Evolutionary conservation across 192 early-diverging fungal genomes (phyloP).

Genomic region (Rhizophagus sp.): DNA sequence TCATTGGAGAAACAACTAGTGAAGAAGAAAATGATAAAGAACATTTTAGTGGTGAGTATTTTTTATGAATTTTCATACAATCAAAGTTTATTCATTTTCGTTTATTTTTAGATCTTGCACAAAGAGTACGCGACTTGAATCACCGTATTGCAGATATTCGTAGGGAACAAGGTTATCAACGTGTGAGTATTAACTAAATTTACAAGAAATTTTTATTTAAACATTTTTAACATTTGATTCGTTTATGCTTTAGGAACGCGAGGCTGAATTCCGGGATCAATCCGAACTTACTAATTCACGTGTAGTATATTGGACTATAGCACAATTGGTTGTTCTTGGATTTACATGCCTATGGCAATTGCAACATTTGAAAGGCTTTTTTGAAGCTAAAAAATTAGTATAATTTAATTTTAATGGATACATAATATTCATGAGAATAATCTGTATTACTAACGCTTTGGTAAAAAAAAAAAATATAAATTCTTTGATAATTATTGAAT

Average conservation of each 20-base stretch:
- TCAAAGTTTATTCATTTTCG: not conserved
- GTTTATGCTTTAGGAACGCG: slow-evolving; percentile 65
- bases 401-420: slow-evolving; percentile 35
- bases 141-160: slow-evolving; percentile 78
- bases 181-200: slow-evolving; percentile 51
- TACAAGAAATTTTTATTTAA: not conserved
- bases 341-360: slow-evolving; percentile 86
- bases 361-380: slow-evolving; percentile 81
- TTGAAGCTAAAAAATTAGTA: slow-evolving; percentile 90
- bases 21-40: slow-evolving; percentile 43
- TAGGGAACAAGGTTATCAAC: slow-evolving; percentile 87
- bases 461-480: no score
- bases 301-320: slow-evolving; percentile 84
- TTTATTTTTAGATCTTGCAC: slow-evolving; percentile 60
- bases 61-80: slow-evolving; percentile 1
- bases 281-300: slow-evolving; percentile 84
- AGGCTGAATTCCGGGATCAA: slow-evolving; percentile 86
- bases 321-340: slow-evolving; percentile 80
- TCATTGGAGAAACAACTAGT: slow-evolving; percentile 65
- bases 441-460: no score
- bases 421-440: no score
- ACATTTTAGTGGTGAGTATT: slow-evolving; percentile 27
- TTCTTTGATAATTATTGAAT: slow-evolving; percentile 52
- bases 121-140: slow-evolving; percentile 81
- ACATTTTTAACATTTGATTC: no score